phyloP scores from a whole-genome alignment of 352 stramenopile genomes.

The Phytopythium oedochilum region DNA sequence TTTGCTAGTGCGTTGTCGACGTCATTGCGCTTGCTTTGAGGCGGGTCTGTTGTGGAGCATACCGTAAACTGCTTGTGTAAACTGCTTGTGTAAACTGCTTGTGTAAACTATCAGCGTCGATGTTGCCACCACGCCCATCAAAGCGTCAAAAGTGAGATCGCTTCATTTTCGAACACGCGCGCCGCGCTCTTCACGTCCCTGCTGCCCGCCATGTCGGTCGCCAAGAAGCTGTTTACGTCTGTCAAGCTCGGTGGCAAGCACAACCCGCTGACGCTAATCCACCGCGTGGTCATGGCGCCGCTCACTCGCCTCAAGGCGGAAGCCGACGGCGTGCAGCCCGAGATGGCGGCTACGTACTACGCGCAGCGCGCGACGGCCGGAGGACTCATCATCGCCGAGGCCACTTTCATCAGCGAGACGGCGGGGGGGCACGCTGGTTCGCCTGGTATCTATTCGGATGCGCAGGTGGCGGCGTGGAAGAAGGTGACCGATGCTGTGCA shows the following conservation, averaged over 20 bases:
- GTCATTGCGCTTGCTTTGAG: too few relatives aligned
- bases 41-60: too few relatives aligned
- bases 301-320: conserved; percentile 33
- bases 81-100: too few relatives aligned
- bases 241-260: neutral
- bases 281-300: conserved; percentile 25
- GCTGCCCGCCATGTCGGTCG: too few relatives aligned
- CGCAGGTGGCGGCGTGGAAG: conserved; percentile 49
- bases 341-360: conserved; percentile 40
- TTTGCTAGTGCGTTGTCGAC: too few relatives aligned
- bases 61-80: too few relatives aligned
- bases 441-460: conserved; percentile 41
- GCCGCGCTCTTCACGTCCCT: too few relatives aligned
- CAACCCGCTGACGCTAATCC: neutral
- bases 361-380: conserved; percentile 26
- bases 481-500: conserved; percentile 60
- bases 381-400: conserved; percentile 52
- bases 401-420: conserved; percentile 31
- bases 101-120: too few relatives aligned
- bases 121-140: too few relatives aligned
- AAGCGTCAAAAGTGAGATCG: too few relatives aligned
- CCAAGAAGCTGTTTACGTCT: neutral
- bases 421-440: conserved; percentile 26
- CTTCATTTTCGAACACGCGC: too few relatives aligned
- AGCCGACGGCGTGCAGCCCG: conserved; percentile 25